phyloP scores from a whole-genome alignment of 345 rosid species.

The Gossypium mustelinum region DNA sequence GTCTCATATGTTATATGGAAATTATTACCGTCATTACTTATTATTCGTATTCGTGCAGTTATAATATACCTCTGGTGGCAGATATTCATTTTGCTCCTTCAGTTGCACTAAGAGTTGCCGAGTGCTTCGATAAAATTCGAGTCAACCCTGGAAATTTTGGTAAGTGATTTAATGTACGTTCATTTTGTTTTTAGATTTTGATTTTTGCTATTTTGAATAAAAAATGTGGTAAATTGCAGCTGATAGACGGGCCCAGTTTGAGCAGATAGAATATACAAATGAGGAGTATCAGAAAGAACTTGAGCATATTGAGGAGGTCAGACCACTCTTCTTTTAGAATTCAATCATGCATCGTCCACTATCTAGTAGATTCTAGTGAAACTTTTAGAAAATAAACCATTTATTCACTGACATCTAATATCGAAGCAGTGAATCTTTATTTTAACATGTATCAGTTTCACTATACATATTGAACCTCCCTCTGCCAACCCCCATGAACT shows the following conservation, averaged over 20 bases:
- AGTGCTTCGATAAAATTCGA: constrained; percentile 97
- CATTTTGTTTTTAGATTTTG: constrained; percentile 14
- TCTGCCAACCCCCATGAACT: neutral
- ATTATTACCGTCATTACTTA: constrained; percentile 19
- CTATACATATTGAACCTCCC: neutral
- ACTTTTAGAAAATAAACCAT: neutral
- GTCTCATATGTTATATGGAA: neutral
- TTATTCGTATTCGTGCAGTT: constrained; percentile 51
- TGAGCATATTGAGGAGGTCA: constrained; percentile 86
- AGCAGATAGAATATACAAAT: constrained; percentile 82
- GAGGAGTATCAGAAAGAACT: constrained; percentile 96
- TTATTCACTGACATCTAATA: neutral
- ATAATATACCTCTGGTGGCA: constrained; percentile 92
- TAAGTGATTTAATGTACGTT: constrained; percentile 23
- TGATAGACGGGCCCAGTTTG: constrained; percentile 92
- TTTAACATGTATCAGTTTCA: constrained; percentile 1
- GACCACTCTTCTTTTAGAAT: constrained; percentile 7
- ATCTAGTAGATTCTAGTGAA: neutral
- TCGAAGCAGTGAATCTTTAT: neutral
- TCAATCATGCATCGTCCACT: neutral
- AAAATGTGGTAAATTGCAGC: constrained; percentile 49
- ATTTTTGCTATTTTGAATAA: constrained; percentile 13
- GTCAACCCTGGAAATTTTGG: constrained; percentile 99
- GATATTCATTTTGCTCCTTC: constrained; percentile 98
- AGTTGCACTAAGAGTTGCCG: constrained; percentile 83